Base-by-base conservation (phyloP, 73 alveolate species). In the Paramecium tetraurelia region DNA sequence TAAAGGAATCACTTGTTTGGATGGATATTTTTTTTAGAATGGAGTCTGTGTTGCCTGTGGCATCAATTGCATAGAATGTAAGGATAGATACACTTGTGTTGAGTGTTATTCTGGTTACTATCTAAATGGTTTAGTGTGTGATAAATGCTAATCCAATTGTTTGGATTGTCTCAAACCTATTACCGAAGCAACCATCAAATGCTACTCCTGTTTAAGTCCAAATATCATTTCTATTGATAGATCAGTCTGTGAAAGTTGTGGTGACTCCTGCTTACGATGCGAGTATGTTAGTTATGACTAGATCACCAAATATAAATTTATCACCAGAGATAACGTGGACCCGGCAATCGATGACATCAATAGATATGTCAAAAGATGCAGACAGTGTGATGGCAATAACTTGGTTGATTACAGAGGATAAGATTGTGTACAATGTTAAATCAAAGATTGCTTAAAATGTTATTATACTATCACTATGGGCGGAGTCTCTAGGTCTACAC, bases 241-340 rank as follows among this genome's bases (percentile, higher is more conserved):
- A 43, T 24, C 20, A 46, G 29, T 14, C 7, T 80, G 90, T 48
- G 90, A 80, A 80, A 18, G 75, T 11, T 80, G 90, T 80, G 75
- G 46, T 20, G 58, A 41, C 5, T 40, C 71, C 4, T 80, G 90
- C 20, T 11, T 48, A 24, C 44, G 76, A 80, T 80, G 90, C 24
- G 90, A 80, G 18, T 80, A 80, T 44, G 31, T 80, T 2, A 24
- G 63, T 21, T 80, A 80, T 80, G 41, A 21, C 4, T 0, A 35
- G 18, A 12, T 16, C 16, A 27, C 43, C 7, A 27, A 33, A 31
- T 80, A 80, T 24, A 40, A 44, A 80, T 80, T 0, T 35, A 12
- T 43, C 7, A 41, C 90, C 20, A 80, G 90, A 80, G 41, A 22
- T 18, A 44, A 46, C 16, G 75, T 43, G 6, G 70, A 33, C 21